Evolutionary conservation across 352 stramenopile genomes (phyloP), one percentile per base, ranked within the genome.

Genomic region (Blastocystis sp.): DNA sequence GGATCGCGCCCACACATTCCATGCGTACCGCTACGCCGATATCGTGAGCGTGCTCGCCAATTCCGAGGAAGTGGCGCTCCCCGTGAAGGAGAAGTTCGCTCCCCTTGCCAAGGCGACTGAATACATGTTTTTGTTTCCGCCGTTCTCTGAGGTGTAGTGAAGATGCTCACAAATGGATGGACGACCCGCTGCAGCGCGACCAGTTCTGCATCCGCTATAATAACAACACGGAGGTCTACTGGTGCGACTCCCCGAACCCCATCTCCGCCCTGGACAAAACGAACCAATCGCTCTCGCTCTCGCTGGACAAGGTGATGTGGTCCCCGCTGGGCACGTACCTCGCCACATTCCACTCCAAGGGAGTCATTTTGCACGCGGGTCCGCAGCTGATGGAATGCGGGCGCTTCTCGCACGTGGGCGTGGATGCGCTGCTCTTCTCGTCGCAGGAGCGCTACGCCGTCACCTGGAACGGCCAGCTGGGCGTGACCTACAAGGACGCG

Each of bases 1-100:
- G 71, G 71, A 81, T 71, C 62, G 62, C 62, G 14, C 43, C 19
- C 71, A 81, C 41, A 81, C 71, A 56, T 81, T 81, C 38, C 53
- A 69, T 71, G 11, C 62, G n/a, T 81, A 81, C n/a, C 62, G 41
- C 7, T 81, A 70, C 62, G 11, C 53, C 9, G 71, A 81, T 14
- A 34, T 81, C 10, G 71, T 70, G 9, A 23, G 21, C 28, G 62
- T 10, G 7, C 52, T 64, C 9, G 9, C 62, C 9, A 34, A 70
- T 71, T 5, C 17, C 17, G 43, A 81, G 14, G 43, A 74, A 21
- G 48, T 67, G 21, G 71, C 11, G 1, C 28, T 70, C 14, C 71
- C 71, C 1, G 28, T 17, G 10, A 69, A 81, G n/a, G 71, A 81
- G 34, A 64, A 23, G 53, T 81, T 41, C n/a, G 43, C 53, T 21